phyloP scores from a whole-genome alignment of 2,329 filamentous ascomycete genomes.

The Juglanconis oblonga region DNA sequence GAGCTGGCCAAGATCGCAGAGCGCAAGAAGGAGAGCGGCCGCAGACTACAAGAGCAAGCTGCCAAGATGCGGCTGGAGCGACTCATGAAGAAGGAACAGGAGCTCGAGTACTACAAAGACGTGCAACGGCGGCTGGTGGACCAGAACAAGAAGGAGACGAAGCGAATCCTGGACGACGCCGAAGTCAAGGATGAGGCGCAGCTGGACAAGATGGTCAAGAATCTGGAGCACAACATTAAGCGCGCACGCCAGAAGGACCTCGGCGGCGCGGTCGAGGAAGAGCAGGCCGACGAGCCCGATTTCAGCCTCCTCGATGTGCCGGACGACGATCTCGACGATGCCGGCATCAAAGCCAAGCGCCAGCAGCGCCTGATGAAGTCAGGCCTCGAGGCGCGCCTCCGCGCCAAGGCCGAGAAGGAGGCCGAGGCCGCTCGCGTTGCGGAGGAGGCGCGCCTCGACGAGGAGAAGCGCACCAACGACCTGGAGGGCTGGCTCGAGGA shows the following conservation, averaged over 20 bases:
- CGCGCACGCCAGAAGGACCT: conserved; percentile 92
- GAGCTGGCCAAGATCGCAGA: conserved; percentile 88
- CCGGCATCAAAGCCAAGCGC: conserved; percentile 84
- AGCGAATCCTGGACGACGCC: conserved; percentile 80
- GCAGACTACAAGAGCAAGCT: conserved; percentile 89
- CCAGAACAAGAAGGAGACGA: conserved; percentile 87
- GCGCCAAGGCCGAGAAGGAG: conserved; percentile 96
- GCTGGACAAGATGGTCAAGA: conserved; percentile 79
- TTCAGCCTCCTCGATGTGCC: conserved; percentile 87
- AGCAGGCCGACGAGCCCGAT: conserved; percentile 73
- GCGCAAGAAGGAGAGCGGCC: conserved; percentile 89
- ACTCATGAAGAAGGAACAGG: conserved; percentile 91
- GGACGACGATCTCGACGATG: conserved; percentile 91
- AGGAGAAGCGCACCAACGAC: conserved; percentile 78
- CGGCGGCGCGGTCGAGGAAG: conserved; percentile 75
- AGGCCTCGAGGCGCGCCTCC: conserved; percentile 85
- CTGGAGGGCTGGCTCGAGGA: conserved; percentile 85
- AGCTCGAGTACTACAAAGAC: conserved; percentile 89
- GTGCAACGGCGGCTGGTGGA: conserved; percentile 70
- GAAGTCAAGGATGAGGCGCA: conserved; percentile 89
- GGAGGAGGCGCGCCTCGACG: conserved; percentile 80
- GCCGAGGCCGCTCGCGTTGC: conserved; percentile 80
- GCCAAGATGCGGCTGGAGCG: conserved; percentile 97
- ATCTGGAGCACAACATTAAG: conserved; percentile 85
- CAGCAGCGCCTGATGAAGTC: conserved; percentile 92